phyloP scores from a whole-genome alignment of 2,329 filamentous ascomycete species.

The Fusarium sp. region DNA sequence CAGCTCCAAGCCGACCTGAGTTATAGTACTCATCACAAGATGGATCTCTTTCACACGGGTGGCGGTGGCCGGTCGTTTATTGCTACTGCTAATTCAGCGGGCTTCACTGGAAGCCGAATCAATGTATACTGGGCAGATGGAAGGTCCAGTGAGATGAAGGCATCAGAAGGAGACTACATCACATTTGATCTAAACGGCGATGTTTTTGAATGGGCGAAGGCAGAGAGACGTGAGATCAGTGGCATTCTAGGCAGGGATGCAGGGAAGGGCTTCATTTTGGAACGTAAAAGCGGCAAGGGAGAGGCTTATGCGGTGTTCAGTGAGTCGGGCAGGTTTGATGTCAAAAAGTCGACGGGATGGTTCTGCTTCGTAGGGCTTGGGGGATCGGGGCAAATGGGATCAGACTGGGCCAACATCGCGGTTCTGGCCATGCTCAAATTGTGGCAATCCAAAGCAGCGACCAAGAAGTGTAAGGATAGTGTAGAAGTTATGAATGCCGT shows the following conservation, averaged over 20 bases:
- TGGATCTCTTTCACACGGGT: conserved; percentile 5
- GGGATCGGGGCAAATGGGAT: conserved; percentile 11
- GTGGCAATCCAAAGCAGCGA: conserved; percentile 11
- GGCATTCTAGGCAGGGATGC: conserved; percentile 2
- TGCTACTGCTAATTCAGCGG: conserved; percentile 1
- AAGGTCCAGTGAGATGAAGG: conserved; percentile 16
- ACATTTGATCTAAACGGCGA: conserved; percentile 13
- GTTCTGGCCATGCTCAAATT: conserved; percentile 18
- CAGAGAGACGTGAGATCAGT: conserved; percentile 4
- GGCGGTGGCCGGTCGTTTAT: conserved; percentile 3
- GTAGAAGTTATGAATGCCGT: not conserved
- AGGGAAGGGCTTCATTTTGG: conserved; percentile 7
- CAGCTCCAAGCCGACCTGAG: conserved; percentile 13
- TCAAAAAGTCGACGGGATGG: conserved; percentile 8
- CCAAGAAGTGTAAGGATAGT: not conserved
- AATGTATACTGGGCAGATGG: conserved; percentile 12
- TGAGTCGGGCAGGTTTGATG: conserved; percentile 6
- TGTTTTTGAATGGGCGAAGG: conserved; percentile 1
- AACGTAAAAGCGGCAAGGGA: conserved; percentile 1
- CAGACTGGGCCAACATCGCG: conserved; percentile 8
- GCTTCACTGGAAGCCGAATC: conserved; percentile 10
- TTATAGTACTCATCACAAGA: conserved; percentile 7
- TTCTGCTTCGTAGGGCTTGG: conserved; percentile 10
- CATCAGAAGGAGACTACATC: conserved; percentile 1
- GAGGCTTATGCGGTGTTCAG: conserved; percentile 14